phyloP scores from a whole-genome alignment of 768 basidiomycete species.

The Mycena chlorophos region DNA sequence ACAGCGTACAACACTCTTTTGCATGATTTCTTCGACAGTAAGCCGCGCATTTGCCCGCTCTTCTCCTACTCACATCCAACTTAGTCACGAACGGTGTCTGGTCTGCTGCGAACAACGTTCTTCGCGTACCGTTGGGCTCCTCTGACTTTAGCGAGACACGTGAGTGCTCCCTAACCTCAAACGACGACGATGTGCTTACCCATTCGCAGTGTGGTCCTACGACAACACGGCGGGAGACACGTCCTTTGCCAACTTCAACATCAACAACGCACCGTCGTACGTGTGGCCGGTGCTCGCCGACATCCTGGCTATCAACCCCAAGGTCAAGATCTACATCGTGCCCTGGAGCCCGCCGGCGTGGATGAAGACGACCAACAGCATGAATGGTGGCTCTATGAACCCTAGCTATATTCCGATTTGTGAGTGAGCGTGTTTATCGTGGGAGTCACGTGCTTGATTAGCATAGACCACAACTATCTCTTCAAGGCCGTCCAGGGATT shows the following conservation, averaged over 20 bases:
- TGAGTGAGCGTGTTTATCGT: slow-evolving; percentile 23
- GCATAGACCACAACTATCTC: slow-evolving; percentile 51
- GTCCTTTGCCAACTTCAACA: slow-evolving; percentile 39
- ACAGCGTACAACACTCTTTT: slow-evolving; percentile 44
- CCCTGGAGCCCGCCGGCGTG: slow-evolving; percentile 60
- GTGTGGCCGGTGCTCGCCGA: slow-evolving; percentile 46
- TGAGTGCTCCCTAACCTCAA: too few species aligned
- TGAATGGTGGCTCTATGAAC: slow-evolving; percentile 46
- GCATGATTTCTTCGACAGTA: slow-evolving; percentile 47
- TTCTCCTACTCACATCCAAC: slow-evolving; percentile 41
- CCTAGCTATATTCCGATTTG: slow-evolving; percentile 36
- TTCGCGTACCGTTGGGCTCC: slow-evolving; percentile 4
- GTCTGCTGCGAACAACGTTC: slow-evolving; percentile 7
- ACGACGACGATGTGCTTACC: too few species aligned
- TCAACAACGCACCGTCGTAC: slow-evolving; percentile 42
- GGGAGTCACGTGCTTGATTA: neutral
- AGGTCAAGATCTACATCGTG: slow-evolving; percentile 34
- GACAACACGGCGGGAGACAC: slow-evolving; percentile 44
- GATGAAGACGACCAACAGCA: slow-evolving; percentile 51
- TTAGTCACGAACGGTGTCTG: slow-evolving; percentile 2
- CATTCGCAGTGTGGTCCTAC: slow-evolving; percentile 2
- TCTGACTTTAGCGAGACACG: slow-evolving; percentile 7
- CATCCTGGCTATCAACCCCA: slow-evolving; percentile 43
- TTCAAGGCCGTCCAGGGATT: slow-evolving; percentile 52
- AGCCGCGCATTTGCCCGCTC: slow-evolving; percentile 43